phyloP scores from a whole-genome alignment of 1,284 basidiomycete genomes.

The Anthracocystis setariae region DNA sequence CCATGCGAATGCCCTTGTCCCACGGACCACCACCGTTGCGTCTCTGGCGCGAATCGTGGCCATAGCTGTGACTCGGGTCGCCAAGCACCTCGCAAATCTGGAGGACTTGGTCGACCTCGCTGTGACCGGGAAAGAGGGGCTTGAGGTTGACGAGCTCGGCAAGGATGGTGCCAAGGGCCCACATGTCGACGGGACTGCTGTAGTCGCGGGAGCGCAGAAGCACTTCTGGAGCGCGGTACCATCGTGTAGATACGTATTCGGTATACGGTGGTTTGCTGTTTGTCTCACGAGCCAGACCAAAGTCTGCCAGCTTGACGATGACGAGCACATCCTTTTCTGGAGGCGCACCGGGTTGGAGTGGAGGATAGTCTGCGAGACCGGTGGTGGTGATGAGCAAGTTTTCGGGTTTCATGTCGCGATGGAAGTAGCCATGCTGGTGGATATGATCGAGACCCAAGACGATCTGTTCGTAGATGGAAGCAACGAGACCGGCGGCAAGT shows the following conservation, averaged over 20 bases:
- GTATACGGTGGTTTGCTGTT: conserved; percentile 91
- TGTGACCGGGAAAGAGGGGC: conserved; percentile 96
- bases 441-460: conserved; percentile 91
- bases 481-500: conserved; percentile 91
- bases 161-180: conserved; percentile 98
- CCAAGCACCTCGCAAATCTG: conserved; percentile 90
- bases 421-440: conserved; percentile 92
- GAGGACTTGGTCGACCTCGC: conserved; percentile 91
- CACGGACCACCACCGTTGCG: conserved; percentile 87
- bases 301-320: conserved; percentile 97
- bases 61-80: conserved; percentile 87
- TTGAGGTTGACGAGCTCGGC: conserved; percentile 94
- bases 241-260: conserved; percentile 97
- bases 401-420: conserved; percentile 99
- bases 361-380: conserved; percentile 90
- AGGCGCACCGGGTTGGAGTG: conserved; percentile 46
- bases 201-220: conserved; percentile 90
- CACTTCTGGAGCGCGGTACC: conserved; percentile 99
- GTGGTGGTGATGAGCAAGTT: conserved; percentile 99
- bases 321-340: conserved; percentile 91
- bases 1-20: conserved; percentile 85
- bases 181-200: conserved; percentile 97
- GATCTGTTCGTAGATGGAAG: conserved; percentile 93
- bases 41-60: conserved; percentile 77
- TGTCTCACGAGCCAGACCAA: conserved; percentile 93